These are phyloP conservation scores for Rhynchospora breviuscula DNA, from an alignment of 176 grass and related monocot genomes.

Conservation along the genomic window DNA sequence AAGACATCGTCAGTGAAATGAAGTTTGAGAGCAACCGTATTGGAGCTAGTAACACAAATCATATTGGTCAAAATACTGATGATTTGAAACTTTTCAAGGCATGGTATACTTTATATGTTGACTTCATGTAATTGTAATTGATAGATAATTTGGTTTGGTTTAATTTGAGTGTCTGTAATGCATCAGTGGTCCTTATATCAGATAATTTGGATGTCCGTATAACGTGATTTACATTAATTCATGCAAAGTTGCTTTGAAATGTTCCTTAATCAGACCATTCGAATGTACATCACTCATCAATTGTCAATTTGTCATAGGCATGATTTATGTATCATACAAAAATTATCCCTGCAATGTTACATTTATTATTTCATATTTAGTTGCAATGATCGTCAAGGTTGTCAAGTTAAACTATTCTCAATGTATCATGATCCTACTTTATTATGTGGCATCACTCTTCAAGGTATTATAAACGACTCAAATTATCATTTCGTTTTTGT, in stretches of 20 bases:
- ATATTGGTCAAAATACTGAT: no score
- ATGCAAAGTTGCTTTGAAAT: no score
- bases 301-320: not conserved
- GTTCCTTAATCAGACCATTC: not conserved
- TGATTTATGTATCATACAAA: not conserved
- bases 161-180: not conserved
- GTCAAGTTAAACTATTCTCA: not conserved
- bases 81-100: no score
- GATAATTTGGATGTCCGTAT: no score
- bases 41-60: no score
- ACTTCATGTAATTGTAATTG: no score
- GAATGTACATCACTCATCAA: not conserved
- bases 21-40: no score
- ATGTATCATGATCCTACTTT: not conserved
- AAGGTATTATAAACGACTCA: not conserved
- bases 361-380: not conserved
- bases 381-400: not conserved
- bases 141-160: no score
- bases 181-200: not conserved
- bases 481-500: no score
- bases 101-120: no score
- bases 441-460: not conserved
- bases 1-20: no score
- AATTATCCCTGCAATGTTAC: not conserved
- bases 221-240: no score